phyloP scores from a whole-genome alignment of 1,284 basidiomycete species.

The Irpex rosettiformis region DNA sequence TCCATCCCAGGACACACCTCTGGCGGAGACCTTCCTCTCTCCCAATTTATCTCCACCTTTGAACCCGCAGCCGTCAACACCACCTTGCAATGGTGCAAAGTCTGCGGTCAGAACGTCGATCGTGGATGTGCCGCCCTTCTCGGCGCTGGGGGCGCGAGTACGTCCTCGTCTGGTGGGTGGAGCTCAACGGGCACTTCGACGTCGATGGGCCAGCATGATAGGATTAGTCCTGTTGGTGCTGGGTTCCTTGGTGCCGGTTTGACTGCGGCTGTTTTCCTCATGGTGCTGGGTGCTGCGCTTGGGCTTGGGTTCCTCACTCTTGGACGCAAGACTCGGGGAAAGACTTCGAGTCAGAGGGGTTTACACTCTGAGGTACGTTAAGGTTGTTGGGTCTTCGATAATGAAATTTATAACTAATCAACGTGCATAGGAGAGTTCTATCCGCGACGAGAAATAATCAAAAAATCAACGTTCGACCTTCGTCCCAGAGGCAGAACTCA shows the following conservation, averaged over 20 bases:
- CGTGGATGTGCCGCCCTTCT: conserved; percentile 52
- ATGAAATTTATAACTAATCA: too few relatives aligned
- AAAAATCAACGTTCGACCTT: not conserved
- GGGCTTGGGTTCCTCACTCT: conserved; percentile 46
- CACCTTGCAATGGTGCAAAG: conserved; percentile 55
- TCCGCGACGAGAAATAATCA: not conserved
- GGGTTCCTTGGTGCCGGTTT: conserved; percentile 66
- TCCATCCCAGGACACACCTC: conserved; percentile 24
- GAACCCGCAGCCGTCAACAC: conserved; percentile 50
- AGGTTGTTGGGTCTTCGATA: too few relatives aligned
- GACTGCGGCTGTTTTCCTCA: conserved; percentile 41
- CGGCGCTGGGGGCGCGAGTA: not conserved
- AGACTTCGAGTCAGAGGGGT: conserved; percentile 2
- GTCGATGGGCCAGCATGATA: conserved; percentile 26
- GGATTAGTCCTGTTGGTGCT: conserved; percentile 53
- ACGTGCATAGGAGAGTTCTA: not conserved
- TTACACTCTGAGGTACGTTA: conserved; percentile 7
- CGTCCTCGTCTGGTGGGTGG: too few relatives aligned
- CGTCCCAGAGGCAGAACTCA: too few relatives aligned
- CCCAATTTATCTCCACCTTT: conserved; percentile 50
- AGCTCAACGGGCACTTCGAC: too few relatives aligned
- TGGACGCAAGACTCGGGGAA: conserved; percentile 19
- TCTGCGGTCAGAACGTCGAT: conserved; percentile 51
- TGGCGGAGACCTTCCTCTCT: conserved; percentile 50
- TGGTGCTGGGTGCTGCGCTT: conserved; percentile 36